Percentiles rank a stretch among this genome's conserved stretches.
These are phyloP conservation scores for Candida oleophila DNA, from an alignment of 805 yeast genomes.

Conservation along the genomic window DNA sequence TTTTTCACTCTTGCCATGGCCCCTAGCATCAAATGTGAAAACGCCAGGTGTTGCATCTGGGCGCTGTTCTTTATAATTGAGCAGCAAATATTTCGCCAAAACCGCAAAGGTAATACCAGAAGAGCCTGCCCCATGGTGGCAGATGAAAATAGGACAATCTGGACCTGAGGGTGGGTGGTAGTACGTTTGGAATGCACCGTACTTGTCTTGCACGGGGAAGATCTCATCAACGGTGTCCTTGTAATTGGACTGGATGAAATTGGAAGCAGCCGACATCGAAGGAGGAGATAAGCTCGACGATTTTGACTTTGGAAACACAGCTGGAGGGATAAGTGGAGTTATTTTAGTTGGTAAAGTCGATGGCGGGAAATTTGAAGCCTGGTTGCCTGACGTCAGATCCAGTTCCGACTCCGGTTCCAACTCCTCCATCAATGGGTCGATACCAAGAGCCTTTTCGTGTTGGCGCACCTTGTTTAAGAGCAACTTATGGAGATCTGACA, in stretches of 20 bases:
- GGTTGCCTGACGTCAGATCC: background rate
- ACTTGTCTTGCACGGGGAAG: constrained; percentile 2
- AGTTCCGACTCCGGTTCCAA: background rate
- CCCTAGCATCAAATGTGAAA: constrained; percentile 76
- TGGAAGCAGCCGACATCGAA: background rate
- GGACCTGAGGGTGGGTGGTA: constrained; percentile 48
- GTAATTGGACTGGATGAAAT: background rate
- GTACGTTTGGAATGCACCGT: constrained; percentile 43
- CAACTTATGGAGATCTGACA: constrained; percentile 30
- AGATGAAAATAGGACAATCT: constrained; percentile 59
- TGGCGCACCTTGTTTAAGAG: constrained; percentile 22
- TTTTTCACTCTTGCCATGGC: constrained; percentile 58
- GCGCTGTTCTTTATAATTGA: constrained; percentile 9
- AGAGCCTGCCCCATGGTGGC: constrained; percentile 97
- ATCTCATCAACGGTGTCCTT: background rate
- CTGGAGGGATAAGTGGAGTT: background rate
- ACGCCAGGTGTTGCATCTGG: constrained; percentile 46
- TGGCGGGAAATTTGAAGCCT: background rate
- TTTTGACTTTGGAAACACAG: background rate
- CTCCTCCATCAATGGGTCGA: constrained; percentile 19
- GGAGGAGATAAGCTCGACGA: background rate
- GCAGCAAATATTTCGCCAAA: constrained; percentile 36
- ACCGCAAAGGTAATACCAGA: constrained; percentile 74
- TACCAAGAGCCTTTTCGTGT: constrained; percentile 22
- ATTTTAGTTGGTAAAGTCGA: background rate